A percentile compares a stretch with the other conserved stretches of the same genome.
Evolutionary conservation across 768 basidiomycete genomes (phyloP).

Genomic region (Mrakia frigida): DNA sequence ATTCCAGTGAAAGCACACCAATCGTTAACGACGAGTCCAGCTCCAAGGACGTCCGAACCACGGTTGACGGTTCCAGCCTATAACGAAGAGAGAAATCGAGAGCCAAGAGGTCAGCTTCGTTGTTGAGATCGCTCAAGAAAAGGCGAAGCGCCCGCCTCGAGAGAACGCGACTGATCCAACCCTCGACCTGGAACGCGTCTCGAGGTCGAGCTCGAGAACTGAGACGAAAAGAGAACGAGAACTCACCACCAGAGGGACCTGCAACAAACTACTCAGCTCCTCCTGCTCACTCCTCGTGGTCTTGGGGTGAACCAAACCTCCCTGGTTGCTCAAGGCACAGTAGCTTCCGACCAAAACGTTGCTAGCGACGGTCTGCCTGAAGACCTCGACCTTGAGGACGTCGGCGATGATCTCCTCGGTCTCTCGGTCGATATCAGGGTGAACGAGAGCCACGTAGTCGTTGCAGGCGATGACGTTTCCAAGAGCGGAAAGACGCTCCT

Average conservation of each 20-base stretch:
- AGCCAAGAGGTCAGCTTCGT: neutral
- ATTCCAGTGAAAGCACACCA: slow-evolving; percentile 99
- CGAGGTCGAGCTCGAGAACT: neutral
- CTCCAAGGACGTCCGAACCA: slow-evolving; percentile 95
- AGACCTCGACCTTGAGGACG: slow-evolving; percentile 97
- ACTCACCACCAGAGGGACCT: slow-evolving; percentile 89
- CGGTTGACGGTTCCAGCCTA: slow-evolving; percentile 98
- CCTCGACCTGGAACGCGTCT: too few species aligned
- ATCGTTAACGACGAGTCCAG: slow-evolving; percentile 95
- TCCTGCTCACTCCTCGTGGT: slow-evolving; percentile 97
- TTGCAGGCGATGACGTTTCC: slow-evolving; percentile 99
- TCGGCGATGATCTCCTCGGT: slow-evolving; percentile 99
- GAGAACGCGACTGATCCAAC: too few species aligned
- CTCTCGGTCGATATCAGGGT: slow-evolving; percentile 95
- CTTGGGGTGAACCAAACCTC: slow-evolving; percentile 94
- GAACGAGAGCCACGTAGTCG: slow-evolving; percentile 97
- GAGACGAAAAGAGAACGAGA: neutral
- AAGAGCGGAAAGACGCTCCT: slow-evolving; percentile 92
- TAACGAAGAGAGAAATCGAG: neutral
- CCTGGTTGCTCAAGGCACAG: slow-evolving; percentile 91
- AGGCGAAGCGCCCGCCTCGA: neutral
- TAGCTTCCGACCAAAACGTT: slow-evolving; percentile 97
- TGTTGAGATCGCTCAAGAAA: too few species aligned
- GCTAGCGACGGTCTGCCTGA: slow-evolving; percentile 92
- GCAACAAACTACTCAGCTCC: slow-evolving; percentile 86